Percentiles rank a stretch among this genome's conserved stretches.
Conservation (phyloP, 257 asterid species). For the Ballota nigra region DNA sequence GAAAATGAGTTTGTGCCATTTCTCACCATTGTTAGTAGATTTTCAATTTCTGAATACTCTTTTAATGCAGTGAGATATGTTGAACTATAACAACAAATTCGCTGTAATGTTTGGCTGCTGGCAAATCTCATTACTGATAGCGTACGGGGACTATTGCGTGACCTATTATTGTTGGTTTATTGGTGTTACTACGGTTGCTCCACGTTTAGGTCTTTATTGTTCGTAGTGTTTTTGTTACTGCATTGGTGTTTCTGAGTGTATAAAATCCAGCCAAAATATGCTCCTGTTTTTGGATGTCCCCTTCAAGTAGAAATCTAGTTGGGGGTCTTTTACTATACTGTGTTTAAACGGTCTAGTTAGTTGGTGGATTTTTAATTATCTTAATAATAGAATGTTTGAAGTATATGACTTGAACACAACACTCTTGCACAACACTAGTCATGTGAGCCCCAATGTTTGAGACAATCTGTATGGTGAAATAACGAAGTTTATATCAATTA, state of each 20-base stretch:
- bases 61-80: conserved; percentile 3
- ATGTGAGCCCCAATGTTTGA: neutral
- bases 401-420: neutral
- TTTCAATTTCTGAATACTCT: conserved; percentile 3
- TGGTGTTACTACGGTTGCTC: neutral
- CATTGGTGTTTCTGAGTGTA: neutral
- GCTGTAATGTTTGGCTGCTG: neutral
- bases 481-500: neutral
- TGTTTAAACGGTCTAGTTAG: neutral
- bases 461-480: neutral
- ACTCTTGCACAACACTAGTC: neutral
- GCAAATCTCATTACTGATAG: neutral
- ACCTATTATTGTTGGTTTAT: neutral
- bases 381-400: neutral
- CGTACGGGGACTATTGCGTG: neutral
- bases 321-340: neutral
- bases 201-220: neutral
- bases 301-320: neutral
- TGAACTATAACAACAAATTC: neutral
- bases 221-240: neutral
- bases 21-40: conserved; percentile 8
- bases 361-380: neutral
- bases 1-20: conserved; percentile 24
- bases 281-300: neutral
- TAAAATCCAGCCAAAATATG: neutral